Evolutionary conservation across 164 flowering plant genomes (phyloP).

Genomic region (Amborella trichopoda): DNA sequence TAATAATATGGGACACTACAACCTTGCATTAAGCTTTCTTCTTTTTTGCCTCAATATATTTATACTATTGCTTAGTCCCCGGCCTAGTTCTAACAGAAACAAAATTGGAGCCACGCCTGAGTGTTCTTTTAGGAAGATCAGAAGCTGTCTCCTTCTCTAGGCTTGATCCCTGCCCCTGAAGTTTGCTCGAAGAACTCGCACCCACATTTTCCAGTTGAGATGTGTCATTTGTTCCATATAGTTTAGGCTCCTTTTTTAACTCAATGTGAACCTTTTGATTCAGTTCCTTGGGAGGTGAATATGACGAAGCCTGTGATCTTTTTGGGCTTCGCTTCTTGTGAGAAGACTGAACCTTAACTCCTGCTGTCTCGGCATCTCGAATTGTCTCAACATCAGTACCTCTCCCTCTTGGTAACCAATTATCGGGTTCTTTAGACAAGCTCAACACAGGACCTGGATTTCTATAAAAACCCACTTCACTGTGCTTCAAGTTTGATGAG

Average conservation of each 20-base stretch:
- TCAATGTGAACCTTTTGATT: too few species aligned
- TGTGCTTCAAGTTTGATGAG: constrained; percentile 2
- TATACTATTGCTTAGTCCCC: constrained; percentile 17
- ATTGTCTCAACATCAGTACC: too few species aligned
- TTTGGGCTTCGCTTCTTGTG: too few species aligned
- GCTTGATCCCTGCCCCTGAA: constrained; percentile 6
- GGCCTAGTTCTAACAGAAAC: constrained; percentile 49
- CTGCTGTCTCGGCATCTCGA: too few species aligned
- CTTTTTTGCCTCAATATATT: background rate
- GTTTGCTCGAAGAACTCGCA: constrained; percentile 1
- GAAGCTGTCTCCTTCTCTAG: constrained; percentile 21
- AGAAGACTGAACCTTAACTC: too few species aligned
- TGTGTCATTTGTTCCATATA: background rate
- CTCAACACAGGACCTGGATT: too few species aligned
- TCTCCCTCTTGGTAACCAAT: too few species aligned
- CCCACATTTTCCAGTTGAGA: background rate
- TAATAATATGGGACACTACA: background rate
- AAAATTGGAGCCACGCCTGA: background rate
- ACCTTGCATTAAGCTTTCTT: too few species aligned
- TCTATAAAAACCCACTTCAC: background rate
- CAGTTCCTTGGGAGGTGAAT: too few species aligned
- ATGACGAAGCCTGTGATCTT: background rate
- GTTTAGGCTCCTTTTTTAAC: too few species aligned
- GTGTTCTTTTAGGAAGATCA: background rate
- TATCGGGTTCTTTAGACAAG: too few species aligned